A percentile compares a stretch with the other conserved stretches of the same genome.
Evolutionary conservation across 177 flowering plant genomes (phyloP).

Genomic region (Vitis hybrid): DNA sequence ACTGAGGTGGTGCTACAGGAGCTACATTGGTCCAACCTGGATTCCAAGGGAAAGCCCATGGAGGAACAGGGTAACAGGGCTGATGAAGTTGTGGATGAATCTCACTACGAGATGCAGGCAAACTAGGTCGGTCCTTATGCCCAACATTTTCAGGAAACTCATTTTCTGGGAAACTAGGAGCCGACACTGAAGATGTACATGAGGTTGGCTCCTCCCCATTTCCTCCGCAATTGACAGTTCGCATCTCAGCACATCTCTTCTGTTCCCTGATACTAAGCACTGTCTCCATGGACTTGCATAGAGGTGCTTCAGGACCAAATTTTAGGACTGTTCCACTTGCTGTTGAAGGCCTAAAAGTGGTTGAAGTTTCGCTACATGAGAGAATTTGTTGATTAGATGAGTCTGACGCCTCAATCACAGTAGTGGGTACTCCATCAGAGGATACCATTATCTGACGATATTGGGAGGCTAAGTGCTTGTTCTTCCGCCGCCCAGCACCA

Average conservation of each 20-base stretch:
- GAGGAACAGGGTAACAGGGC: conserved; percentile 34
- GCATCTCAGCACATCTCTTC: conserved; percentile 22
- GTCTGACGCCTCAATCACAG: conserved; percentile 21
- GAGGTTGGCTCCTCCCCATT: conserved; percentile 34
- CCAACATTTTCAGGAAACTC: conserved; percentile 18
- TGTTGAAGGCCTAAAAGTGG: conserved; percentile 19
- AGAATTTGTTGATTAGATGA: conserved; percentile 27
- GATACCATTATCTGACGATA: conserved; percentile 40
- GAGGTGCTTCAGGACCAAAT: conserved; percentile 44
- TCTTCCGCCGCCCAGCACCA: conserved; percentile 64
- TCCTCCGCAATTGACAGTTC: conserved; percentile 20
- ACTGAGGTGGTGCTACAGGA: conserved; percentile 13
- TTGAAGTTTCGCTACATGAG: conserved; percentile 23
- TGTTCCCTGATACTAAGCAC: conserved; percentile 40
- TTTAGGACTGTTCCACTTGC: conserved; percentile 37
- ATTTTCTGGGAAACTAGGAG: conserved; percentile 25
- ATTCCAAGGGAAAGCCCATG: conserved; percentile 36
- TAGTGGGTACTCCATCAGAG: conserved; percentile 30
- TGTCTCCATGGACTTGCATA: conserved; percentile 44
- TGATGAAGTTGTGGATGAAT: conserved; percentile 15
- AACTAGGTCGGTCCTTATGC: conserved; percentile 19
- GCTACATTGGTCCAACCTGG: conserved; percentile 19
- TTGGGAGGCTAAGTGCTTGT: conserved; percentile 50
- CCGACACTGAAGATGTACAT: conserved; percentile 29
- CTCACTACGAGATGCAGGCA: conserved; percentile 13